These are phyloP conservation scores for Hypoxylon sp. DNA, from an alignment of 2,329 filamentous ascomycete species.

Conservation along the genomic window DNA sequence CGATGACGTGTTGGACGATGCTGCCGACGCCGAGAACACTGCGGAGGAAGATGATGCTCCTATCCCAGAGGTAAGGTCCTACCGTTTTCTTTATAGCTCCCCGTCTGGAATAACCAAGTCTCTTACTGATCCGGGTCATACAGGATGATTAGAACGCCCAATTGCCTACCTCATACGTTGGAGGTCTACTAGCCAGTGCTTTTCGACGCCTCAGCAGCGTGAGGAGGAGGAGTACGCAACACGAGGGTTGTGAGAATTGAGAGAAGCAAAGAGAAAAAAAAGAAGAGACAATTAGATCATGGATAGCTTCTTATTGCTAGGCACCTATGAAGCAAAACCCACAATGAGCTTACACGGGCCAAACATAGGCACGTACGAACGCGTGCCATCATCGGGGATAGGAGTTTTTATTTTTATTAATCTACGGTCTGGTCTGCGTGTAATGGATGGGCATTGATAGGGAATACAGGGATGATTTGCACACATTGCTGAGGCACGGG, in stretches of 20 bases:
- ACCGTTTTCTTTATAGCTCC: not conserved
- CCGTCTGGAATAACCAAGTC: not conserved
- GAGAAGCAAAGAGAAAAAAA: too few species aligned
- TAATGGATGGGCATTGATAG: too few species aligned
- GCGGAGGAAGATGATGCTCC: constrained; percentile 24
- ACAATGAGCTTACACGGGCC: too few species aligned
- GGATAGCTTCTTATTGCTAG: too few species aligned
- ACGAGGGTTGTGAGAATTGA: too few species aligned
- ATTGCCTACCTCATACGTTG: constrained; percentile 31
- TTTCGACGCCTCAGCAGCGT: constrained; percentile 41
- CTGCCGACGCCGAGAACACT: constrained; percentile 27
- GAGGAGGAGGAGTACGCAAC: too few species aligned
- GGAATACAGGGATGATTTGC: constrained; percentile 22
- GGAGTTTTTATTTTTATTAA: too few species aligned
- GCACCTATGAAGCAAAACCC: too few species aligned
- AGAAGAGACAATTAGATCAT: too few species aligned
- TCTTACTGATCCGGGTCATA: constrained; percentile 43
- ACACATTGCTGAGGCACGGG: constrained; percentile 10
- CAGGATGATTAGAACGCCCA: constrained; percentile 45
- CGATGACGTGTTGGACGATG: constrained; percentile 37
- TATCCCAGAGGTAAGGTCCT: constrained; percentile 37
- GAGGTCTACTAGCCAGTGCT: constrained; percentile 39
- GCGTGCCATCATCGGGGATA: constrained; percentile 5
- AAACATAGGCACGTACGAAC: too few species aligned
- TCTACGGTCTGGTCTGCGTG: too few species aligned